These are phyloP conservation scores for Dimocarpus longan DNA, from an alignment of 345 rosid genomes.

Conservation along the genomic window DNA sequence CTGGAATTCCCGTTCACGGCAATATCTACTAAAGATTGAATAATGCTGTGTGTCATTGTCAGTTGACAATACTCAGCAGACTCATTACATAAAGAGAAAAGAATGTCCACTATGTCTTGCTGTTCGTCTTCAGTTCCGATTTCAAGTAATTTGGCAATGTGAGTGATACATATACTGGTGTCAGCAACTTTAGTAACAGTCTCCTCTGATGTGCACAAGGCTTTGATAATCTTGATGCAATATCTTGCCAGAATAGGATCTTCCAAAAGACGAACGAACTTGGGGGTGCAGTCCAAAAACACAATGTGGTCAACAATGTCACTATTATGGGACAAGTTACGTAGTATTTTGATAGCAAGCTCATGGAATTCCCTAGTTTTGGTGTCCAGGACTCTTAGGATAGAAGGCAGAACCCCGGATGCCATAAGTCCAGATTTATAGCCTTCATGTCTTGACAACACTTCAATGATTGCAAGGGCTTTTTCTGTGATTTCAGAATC, in stretches of 20 bases:
- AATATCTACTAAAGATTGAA: conserved; percentile 22
- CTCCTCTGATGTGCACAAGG: conserved; percentile 34
- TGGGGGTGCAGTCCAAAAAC: conserved; percentile 37
- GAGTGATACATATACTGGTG: conserved; percentile 18
- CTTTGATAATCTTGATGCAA: conserved; percentile 30
- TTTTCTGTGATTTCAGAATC: conserved; percentile 29
- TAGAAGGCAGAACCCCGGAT: conserved; percentile 34
- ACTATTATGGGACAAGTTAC: conserved; percentile 32
- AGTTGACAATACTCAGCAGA: conserved; percentile 13
- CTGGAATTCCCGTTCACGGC: conserved; percentile 25
- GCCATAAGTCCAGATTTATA: conserved; percentile 28
- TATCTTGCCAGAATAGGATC: conserved; percentile 31
- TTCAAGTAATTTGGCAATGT: conserved; percentile 32
- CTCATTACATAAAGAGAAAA: conserved; percentile 26
- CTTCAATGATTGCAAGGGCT: conserved; percentile 36
- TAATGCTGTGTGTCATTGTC: conserved; percentile 18
- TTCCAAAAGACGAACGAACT: conserved; percentile 30
- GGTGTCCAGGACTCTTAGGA: conserved; percentile 34
- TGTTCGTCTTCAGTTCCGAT: conserved; percentile 32
- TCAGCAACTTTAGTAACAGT: conserved; percentile 30
- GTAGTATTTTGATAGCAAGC: conserved; percentile 33
- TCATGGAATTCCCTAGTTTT: conserved; percentile 11
- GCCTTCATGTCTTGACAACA: conserved; percentile 25
- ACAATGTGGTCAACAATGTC: conserved; percentile 33
- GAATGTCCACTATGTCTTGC: conserved; percentile 31